Percentiles rank a stretch among this genome's conserved stretches.
Evolutionary conservation across 2,329 filamentous ascomycete genomes (phyloP).

Genomic region (Calonectria pauciramosa): DNA sequence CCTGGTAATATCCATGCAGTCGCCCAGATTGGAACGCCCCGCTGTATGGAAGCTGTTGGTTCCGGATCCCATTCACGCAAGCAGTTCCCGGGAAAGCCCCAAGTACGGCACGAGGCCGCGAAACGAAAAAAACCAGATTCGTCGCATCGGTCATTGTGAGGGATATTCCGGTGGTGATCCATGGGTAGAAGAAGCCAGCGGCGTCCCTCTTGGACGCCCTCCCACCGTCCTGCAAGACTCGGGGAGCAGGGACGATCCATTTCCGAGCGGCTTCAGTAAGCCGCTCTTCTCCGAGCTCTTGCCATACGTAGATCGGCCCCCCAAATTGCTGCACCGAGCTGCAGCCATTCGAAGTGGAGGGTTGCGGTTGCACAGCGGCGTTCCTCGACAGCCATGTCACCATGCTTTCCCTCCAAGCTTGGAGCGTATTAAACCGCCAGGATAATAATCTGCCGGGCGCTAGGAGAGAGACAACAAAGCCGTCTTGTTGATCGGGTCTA

Average conservation of each 20-base stretch:
- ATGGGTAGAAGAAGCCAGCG: background rate
- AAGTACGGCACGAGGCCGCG: background rate
- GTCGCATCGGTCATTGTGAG: slow-evolving; percentile 2
- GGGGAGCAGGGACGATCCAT: background rate
- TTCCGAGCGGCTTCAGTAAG: background rate
- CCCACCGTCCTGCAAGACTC: background rate
- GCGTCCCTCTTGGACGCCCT: background rate
- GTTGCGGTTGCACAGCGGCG: slow-evolving; percentile 19
- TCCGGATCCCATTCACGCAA: background rate
- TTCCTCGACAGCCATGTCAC: slow-evolving; percentile 16
- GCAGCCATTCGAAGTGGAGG: slow-evolving; percentile 12
- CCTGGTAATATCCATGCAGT: slow-evolving; percentile 1
- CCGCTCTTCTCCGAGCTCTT: slow-evolving; percentile 17
- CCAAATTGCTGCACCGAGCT: slow-evolving; percentile 5
- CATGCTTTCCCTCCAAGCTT: slow-evolving; percentile 10
- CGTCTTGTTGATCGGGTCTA: background rate
- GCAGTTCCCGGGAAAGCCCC: background rate
- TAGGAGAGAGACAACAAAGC: background rate
- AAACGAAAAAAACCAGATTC: background rate
- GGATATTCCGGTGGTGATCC: slow-evolving; percentile 26
- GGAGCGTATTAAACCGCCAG: background rate
- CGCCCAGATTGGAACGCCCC: slow-evolving; percentile 6
- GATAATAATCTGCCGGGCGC: background rate
- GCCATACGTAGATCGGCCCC: slow-evolving; percentile 4
- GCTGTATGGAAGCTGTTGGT: background rate